Percentiles rank a stretch among this genome's conserved stretches.
Conservation (phyloP, 78 protist genomes). For the Paulinella micropora region DNA sequence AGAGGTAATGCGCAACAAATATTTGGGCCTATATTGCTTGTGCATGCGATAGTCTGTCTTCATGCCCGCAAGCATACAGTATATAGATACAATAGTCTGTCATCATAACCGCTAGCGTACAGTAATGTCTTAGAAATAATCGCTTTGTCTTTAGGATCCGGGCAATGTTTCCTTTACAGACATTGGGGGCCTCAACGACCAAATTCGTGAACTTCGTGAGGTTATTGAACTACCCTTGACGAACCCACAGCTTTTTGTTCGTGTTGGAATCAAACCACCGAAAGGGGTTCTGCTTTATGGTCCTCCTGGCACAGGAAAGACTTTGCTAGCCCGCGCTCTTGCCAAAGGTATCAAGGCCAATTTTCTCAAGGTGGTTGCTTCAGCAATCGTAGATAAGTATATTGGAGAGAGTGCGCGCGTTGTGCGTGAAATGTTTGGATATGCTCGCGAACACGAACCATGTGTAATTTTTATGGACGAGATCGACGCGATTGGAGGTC, state of each 20-base stretch:
- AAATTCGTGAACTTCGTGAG: conserved; percentile 84
- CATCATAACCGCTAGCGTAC: too few species aligned
- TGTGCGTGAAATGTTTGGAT: conserved; percentile 97
- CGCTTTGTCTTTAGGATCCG: background rate
- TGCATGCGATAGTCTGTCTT: too few species aligned
- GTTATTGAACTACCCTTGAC: conserved; percentile 94
- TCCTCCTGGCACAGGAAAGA: conserved; percentile 81
- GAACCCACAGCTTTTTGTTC: conserved; percentile 91
- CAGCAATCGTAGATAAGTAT: conserved; percentile 97
- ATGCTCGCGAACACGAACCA: conserved; percentile 90
- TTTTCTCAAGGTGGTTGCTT: conserved; percentile 92
- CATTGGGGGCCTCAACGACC: conserved; percentile 88
- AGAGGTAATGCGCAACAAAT: too few species aligned
- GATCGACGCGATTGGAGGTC: conserved; percentile 98
- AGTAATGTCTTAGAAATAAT: background rate
- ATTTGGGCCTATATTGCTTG: too few species aligned
- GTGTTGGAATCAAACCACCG: conserved; percentile 96
- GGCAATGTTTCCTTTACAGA: conserved; percentile 58
- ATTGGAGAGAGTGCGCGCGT: conserved; percentile 98
- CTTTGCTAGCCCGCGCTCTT: conserved; percentile 94
- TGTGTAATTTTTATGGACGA: conserved; percentile 99
- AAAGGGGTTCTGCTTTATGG: conserved; percentile 94
- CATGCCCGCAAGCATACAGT: too few species aligned
- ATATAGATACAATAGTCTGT: too few species aligned
- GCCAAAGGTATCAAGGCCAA: conserved; percentile 81